phyloP scores from a whole-genome alignment of 2,329 filamentous ascomycete species.

The Erysiphe pisi region DNA sequence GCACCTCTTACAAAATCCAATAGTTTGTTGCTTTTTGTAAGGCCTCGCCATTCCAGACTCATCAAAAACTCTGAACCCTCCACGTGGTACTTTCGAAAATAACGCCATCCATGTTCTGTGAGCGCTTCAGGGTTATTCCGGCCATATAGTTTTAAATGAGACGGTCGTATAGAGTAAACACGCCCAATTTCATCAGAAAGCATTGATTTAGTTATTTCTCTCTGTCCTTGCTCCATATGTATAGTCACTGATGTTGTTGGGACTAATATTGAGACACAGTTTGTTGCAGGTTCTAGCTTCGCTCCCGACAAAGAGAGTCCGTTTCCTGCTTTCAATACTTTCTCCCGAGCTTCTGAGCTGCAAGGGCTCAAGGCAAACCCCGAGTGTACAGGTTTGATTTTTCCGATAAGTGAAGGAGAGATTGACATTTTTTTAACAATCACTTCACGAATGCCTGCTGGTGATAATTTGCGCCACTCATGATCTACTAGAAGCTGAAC shows the following conservation, averaged over 20 bases:
- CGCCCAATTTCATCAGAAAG: conserved; percentile 21
- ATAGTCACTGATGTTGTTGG: neutral
- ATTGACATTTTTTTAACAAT: neutral
- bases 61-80: conserved; percentile 22
- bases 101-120: conserved; percentile 22
- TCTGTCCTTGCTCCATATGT: neutral
- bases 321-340: neutral
- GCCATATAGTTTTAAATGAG: conserved; percentile 13
- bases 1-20: conserved; percentile 21
- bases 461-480: neutral
- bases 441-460: neutral
- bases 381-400: conserved; percentile 1
- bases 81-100: neutral
- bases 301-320: neutral
- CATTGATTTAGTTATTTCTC: conserved; percentile 6
- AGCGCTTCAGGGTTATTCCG: conserved; percentile 9
- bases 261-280: neutral
- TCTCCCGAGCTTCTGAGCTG: conserved; percentile 11
- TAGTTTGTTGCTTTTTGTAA: conserved; percentile 6
- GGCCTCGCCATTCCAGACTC: conserved; percentile 1
- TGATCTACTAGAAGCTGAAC: neutral
- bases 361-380: conserved; percentile 11
- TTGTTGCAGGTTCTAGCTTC: conserved; percentile 11
- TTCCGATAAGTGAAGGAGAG: conserved; percentile 5
- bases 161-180: neutral